Conservation (phyloP, 805 yeast species). For the Starmerella tilneyi region DNA sequence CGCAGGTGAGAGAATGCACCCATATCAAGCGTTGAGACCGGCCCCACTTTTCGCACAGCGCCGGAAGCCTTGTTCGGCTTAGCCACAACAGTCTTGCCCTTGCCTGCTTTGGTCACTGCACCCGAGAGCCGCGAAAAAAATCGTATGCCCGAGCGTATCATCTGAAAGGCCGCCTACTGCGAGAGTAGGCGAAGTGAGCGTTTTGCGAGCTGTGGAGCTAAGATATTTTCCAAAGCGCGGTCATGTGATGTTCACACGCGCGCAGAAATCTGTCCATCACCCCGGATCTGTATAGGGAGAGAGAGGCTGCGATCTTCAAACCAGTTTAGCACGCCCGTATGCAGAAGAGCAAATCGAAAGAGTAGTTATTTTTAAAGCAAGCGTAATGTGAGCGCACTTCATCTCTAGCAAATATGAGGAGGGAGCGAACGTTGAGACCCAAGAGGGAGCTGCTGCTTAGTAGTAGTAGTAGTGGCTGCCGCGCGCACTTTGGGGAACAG, state of each 20-base stretch:
- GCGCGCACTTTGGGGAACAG: no score
- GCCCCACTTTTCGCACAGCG: constrained; percentile 16
- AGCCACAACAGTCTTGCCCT: constrained; percentile 11
- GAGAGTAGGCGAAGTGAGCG: neutral
- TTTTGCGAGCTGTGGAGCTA: no score
- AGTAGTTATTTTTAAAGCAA: neutral
- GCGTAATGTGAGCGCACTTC: neutral
- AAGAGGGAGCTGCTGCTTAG: no score
- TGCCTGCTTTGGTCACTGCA: constrained; percentile 19
- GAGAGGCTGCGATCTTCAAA: no score
- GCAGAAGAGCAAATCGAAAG: no score
- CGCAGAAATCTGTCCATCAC: no score
- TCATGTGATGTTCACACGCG: no score
- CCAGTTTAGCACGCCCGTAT: no score
- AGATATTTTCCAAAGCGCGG: neutral
- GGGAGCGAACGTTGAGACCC: no score
- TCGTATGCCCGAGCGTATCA: neutral
- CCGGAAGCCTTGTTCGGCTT: no score
- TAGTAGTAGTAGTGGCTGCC: neutral
- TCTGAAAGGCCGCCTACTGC: neutral
- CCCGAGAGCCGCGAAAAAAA: constrained; percentile 13
- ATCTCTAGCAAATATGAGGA: neutral
- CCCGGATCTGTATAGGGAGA: no score
- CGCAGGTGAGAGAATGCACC: constrained; percentile 28
- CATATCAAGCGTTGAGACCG: constrained; percentile 28